phyloP scores from a whole-genome alignment of 176 grass and related monocot genomes.

The Cenchrus fungigraminus region DNA sequence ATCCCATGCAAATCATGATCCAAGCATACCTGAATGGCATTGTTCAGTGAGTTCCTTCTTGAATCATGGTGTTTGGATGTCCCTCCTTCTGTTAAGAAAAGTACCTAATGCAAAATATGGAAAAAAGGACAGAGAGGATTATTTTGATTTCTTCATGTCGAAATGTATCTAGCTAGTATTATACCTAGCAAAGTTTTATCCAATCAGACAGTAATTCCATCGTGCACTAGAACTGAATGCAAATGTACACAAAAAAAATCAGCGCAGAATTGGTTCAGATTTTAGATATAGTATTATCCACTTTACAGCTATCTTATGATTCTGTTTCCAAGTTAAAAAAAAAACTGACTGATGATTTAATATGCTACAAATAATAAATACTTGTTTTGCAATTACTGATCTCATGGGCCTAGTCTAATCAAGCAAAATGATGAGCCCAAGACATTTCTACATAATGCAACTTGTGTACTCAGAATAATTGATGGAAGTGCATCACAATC shows the following conservation, averaged over 20 bases:
- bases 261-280: not conserved
- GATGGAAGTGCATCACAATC: not conserved
- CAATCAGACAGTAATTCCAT: not conserved
- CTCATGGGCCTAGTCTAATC: not conserved
- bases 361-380: not conserved
- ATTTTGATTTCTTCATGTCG: not conserved
- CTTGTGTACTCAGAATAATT: not conserved
- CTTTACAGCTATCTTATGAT: not conserved
- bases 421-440: not conserved
- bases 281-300: constrained; percentile 10
- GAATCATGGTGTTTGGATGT: constrained; percentile 52
- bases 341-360: not conserved
- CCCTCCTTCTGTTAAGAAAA: constrained; percentile 83
- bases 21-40: constrained; percentile 63
- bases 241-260: not conserved
- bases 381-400: not conserved
- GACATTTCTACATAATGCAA: not conserved
- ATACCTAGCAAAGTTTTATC: not conserved
- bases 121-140: not conserved
- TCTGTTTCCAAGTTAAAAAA: not conserved
- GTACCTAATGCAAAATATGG: constrained; percentile 61
- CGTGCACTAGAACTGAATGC: not conserved
- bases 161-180: not conserved
- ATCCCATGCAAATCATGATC: constrained; percentile 72
- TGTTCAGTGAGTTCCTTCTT: constrained; percentile 81